phyloP scores from a whole-genome alignment of 2,329 filamentous ascomycete genomes.

The Colletotrichum gloeosporioides region DNA sequence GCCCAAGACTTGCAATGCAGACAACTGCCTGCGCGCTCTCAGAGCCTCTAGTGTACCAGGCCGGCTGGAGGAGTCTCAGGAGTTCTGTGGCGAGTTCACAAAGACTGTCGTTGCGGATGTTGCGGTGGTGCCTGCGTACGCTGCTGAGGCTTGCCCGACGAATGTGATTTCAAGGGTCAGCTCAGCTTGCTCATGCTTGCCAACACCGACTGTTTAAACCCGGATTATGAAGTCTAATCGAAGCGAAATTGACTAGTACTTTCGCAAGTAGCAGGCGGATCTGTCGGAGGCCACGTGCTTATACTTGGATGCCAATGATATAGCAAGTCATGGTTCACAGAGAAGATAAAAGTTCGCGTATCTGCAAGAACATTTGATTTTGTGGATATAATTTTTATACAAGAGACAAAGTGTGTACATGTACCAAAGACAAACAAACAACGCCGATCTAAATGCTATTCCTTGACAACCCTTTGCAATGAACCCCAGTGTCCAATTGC shows the following conservation, averaged over 20 bases:
- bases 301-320: background rate
- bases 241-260: background rate
- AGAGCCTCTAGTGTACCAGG: constrained; percentile 19
- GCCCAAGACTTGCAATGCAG: constrained; percentile 25
- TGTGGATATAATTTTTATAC: background rate
- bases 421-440: background rate
- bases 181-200: constrained; percentile 28
- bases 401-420: background rate
- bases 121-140: constrained; percentile 23
- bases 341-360: background rate
- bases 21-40: constrained; percentile 28
- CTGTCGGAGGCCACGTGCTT: background rate
- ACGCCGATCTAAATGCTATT: background rate
- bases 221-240: background rate
- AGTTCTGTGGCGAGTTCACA: constrained; percentile 26
- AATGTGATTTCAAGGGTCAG: constrained; percentile 27
- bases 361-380: background rate
- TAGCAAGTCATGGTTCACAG: background rate
- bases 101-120: constrained; percentile 24
- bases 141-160: constrained; percentile 21
- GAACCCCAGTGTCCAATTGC: background rate
- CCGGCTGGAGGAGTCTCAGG: constrained; percentile 24
- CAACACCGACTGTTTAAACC: constrained; percentile 19
- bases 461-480: background rate
- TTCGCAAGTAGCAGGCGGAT: background rate